Percentiles rank a stretch among this genome's conserved stretches.
phyloP scores from a whole-genome alignment of 371 early-diverging fungal species.

The Actinomucor elegans region DNA sequence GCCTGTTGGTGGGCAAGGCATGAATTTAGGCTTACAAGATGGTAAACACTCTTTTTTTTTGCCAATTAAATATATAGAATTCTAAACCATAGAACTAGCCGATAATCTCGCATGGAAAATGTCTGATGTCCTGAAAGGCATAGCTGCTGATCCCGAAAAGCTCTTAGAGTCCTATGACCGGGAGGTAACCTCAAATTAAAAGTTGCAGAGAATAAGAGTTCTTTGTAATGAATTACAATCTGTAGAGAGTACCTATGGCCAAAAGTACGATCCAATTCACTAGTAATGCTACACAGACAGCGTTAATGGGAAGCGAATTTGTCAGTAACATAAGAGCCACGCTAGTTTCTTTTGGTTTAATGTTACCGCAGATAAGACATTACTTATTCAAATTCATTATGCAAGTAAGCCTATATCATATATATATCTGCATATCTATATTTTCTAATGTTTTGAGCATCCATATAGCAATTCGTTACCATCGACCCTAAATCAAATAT shows the following conservation, averaged over 20 bases:
- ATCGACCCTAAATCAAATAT: conserved; percentile 7
- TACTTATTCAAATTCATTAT: conserved; percentile 8
- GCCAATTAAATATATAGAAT: neutral
- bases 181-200: conserved; percentile 21
- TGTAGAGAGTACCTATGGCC: conserved; percentile 16
- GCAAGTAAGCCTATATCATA: conserved; percentile 9
- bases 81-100: conserved; percentile 13
- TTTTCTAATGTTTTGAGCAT: too few species aligned
- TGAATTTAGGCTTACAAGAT: conserved; percentile 44
- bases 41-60: conserved; percentile 19
- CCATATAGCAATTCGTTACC: neutral
- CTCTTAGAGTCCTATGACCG: conserved; percentile 31
- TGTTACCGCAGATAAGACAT: conserved; percentile 10
- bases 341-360: neutral
- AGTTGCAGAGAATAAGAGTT: neutral
- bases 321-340: neutral
- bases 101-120: conserved; percentile 48
- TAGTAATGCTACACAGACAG: conserved; percentile 9
- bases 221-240: neutral
- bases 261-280: conserved; percentile 14
- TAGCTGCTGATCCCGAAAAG: conserved; percentile 25
- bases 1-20: conserved; percentile 38
- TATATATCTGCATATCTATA: neutral
- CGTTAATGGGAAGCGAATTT: neutral
- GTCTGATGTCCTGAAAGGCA: conserved; percentile 29